Base-by-base conservation (phyloP, 2,329 filamentous ascomycete species). In the Myriosclerotinia duriaeana region DNA sequence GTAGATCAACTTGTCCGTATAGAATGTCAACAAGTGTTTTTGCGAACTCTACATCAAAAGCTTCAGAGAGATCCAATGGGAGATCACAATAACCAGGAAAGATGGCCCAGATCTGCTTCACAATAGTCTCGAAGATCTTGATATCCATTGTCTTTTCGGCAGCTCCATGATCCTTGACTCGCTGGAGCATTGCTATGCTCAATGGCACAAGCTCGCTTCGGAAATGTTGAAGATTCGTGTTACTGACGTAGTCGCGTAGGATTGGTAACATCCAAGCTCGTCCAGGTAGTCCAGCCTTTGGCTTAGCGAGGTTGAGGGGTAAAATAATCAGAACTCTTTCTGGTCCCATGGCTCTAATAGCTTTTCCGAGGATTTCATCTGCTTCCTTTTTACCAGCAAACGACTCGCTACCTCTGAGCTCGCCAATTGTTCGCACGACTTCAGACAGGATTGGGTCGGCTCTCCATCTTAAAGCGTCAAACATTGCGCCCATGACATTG, bases 111-210 rank as follows among this genome's bases (percentile, higher is more conserved):
- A 94, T 93, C 76, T 99, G 95, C 72, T 96, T 90, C 11, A 99
- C 92, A 5, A 99, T 82, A 0, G 95, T 98, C 79, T 99, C 94
- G 76, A 95, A 99, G 67, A 99, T 96, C 82, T 99, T 99, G 76
- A 95, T 86, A 77, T 98, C 93, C 85, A 97, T 93, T 0, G 92
- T 95, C 83, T 97, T 97, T 75, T 94, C 91, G 17, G 87, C 87
- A 30, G 86, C 81, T 17, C 90, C 91, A 73, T 96, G 90, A 69
- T 96, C 89, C 56, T 97, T 81, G 6, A 98, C 91, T 71, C 86
- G 88, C 77, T 98, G 92, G 77, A 94, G 97, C 83, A 99, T 91
- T 60, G 85, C 80, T 77, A 97, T 91, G 76, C 94, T 98, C 34
- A 99, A 81, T 20, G 95, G 93, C 7, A 97, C 87, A 78, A 99